Evolutionary conservation across 1,284 basidiomycete genomes (phyloP), one percentile per base, ranked within the genome.

Genomic region (Amylostereum chailletii): DNA sequence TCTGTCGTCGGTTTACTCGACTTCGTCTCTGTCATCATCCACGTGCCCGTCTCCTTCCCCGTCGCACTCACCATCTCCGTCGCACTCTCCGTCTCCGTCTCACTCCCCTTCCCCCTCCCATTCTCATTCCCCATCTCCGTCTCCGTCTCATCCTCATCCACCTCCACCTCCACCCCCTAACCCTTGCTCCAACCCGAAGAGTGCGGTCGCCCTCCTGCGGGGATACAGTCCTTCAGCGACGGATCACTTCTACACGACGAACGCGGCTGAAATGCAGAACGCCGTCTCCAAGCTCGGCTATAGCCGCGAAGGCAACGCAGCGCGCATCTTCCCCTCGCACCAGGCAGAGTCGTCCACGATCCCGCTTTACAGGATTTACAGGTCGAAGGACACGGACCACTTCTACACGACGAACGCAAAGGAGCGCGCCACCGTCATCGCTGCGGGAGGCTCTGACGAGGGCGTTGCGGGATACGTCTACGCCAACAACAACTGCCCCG

Each of bases 171-270:
- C 19, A 19, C 19, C 19, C 19, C 19, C 19, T 19, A 19, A 19
- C 19, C 19, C 19, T 19, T 19, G 19, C 19, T 19, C 19, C 19
- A 19, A 19, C 19, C 19, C 36, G n/a, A 37, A 37, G 8, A 37
- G 36, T n/a, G 36, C 36, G 36, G 36, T 37, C 36, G 8, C 7
- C 8, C n/a, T 37, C 36, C 36, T 37, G 8, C 36, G 36, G 8
- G n/a, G 8, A 7, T 37, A n/a, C 7, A 8, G 8, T 37, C 36
- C 36, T 7, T 37, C 36, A n/a, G 36, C 36, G 8, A 37, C 36
- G n/a, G 48, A 55, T 41, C 52, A 55, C 34, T 49, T 53, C 42
- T 55, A 53, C 33, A 55, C 54, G 26, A 46, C 43, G 47, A 54
- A 50, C 29, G 42, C 27, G 3, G 34, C 46, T 9, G 54, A 55